Evolutionary conservation across 768 basidiomycete genomes (phyloP).

Genomic region (Collybia mongolica): DNA sequence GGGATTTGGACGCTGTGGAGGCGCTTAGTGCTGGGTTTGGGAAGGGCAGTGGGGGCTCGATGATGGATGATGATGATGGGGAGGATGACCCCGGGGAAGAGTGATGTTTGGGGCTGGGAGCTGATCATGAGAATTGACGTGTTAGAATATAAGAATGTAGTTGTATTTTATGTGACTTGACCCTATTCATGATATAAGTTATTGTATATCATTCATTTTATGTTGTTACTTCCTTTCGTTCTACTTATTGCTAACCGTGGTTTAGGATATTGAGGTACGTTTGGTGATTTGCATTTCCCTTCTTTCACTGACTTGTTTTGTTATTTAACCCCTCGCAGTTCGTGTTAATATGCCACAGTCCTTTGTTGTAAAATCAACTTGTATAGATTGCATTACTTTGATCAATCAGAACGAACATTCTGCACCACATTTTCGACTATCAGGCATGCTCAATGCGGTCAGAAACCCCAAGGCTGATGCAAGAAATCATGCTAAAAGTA

Average conservation of each 20-base stretch:
- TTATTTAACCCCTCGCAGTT: no score
- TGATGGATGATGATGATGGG: not conserved
- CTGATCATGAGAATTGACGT: no score
- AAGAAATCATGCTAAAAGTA: not conserved
- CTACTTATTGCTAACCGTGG: no score
- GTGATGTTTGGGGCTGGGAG: no score
- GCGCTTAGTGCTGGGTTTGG: constrained; percentile 15
- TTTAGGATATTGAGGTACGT: no score
- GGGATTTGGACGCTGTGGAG: constrained; percentile 60
- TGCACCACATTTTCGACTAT: not conserved
- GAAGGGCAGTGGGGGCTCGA: not conserved
- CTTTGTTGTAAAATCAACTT: not conserved
- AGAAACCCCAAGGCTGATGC: not conserved
- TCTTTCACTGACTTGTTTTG: no score
- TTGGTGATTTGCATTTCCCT: no score
- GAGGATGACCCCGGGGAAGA: constrained; percentile 2
- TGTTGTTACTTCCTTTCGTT: no score
- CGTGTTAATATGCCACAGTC: not conserved
- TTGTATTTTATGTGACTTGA: no score
- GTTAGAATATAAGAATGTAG: no score
- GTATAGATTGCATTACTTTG: not conserved
- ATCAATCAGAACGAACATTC: not conserved
- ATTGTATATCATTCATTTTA: no score
- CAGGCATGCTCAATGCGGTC: not conserved
- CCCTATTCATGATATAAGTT: no score